Evolutionary conservation across 2,329 filamentous ascomycete species (phyloP), one percentile per base, ranked within the genome.

Genomic region (Nannizziopsis arthrosporioides): DNA sequence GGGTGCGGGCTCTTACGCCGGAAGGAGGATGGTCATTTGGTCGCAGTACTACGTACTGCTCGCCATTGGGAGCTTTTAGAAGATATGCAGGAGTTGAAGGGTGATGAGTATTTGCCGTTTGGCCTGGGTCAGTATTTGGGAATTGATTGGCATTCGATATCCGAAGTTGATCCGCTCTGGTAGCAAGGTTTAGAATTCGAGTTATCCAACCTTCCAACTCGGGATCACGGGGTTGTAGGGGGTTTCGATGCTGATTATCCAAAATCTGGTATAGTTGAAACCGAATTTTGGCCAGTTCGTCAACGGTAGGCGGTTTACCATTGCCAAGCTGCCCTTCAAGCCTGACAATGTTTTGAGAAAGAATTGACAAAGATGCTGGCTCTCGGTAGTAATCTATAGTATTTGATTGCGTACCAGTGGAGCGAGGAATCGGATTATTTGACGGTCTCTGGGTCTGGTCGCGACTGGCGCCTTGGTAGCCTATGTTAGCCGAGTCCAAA

Each of bases 131-230:
- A 22, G 10, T n/a, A 17, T 19, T 32, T 32, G 17, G 32, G 9
- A 19, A 10, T 14, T 47, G 30, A 44, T 52, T 44, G 11, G 55
- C 44, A 42, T 59, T 56, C 15, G 51, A 49, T 15, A 60, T 42
- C 17, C 61, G 63, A 17, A 64, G 55, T 42, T 62, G 59, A 50
- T 61, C 58, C 6, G 61, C 59, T 14, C 62, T 61, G 22, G 54
- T 55, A 35, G 59, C 61, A 15, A 65, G 47, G 37, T 57, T 59
- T 34, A 59, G 57, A 14, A 64, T 47, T 10, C 63, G 62, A 14
- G 52, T 50, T 18, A 66, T 54, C 39, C 64, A 55, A 8, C 54
- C 51, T 51, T 61, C 58, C 43, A 61, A 52, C 15, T 55, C 47
- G 34, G 57, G 53, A 47, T 59, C 54, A 18, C 62, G 53, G 32